These are phyloP conservation scores for Limonium bicolor DNA, from an alignment of 148 eudicot species.

Conservation along the genomic window DNA sequence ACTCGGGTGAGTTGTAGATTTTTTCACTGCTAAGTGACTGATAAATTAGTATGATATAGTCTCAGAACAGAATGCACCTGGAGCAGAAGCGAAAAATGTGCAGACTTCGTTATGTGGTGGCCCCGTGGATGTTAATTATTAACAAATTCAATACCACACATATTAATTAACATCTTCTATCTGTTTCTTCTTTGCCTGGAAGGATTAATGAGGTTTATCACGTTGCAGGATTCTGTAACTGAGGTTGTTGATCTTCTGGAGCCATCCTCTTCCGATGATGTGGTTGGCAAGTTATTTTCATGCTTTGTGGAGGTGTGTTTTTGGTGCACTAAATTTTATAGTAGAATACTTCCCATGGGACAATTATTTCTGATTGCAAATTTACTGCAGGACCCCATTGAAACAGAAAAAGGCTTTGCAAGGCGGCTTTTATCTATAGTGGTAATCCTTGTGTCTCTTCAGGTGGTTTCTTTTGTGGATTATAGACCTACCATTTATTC, in stretches of 20 bases:
- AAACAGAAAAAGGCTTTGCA: constrained; percentile 76
- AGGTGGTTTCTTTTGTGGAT: background rate
- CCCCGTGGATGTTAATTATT: too few relatives aligned
- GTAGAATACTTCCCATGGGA: constrained; percentile 5
- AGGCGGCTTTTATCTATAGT: constrained; percentile 62
- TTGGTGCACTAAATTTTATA: constrained; percentile 4
- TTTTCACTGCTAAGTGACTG: background rate
- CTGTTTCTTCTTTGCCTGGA: background rate
- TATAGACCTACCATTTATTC: background rate
- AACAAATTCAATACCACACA: too few relatives aligned
- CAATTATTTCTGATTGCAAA: constrained; percentile 2
- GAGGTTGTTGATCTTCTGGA: constrained; percentile 52
- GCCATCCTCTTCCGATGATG: constrained; percentile 36
- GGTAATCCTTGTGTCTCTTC: constrained; percentile 31
- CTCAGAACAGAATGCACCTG: background rate
- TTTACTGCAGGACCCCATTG: constrained; percentile 57
- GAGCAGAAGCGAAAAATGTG: too few relatives aligned
- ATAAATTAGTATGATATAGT: background rate
- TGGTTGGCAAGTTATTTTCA: constrained; percentile 59
- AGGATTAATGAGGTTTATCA: background rate
- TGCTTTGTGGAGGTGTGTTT: constrained; percentile 71
- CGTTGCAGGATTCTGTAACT: constrained; percentile 46
- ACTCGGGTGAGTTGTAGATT: constrained; percentile 39
- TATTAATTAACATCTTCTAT: background rate
- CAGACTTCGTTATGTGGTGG: too few relatives aligned